phyloP scores from a whole-genome alignment of 257 asterid genomes.

The Fraxinus pennsylvanica region DNA sequence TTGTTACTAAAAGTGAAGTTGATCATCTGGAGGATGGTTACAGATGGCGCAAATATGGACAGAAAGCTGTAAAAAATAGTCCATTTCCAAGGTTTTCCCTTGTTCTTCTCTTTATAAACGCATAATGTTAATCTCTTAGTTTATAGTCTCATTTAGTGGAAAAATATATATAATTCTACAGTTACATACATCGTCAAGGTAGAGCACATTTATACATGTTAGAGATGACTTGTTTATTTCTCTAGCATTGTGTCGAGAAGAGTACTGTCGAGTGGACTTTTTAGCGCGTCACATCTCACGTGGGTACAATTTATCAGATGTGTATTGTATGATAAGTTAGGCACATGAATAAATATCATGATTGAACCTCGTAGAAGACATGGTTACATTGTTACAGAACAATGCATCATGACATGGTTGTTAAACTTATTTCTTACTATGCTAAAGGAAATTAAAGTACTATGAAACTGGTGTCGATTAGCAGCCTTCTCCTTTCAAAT shows the following conservation, averaged over 20 bases:
- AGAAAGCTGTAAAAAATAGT: constrained; percentile 81
- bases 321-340: too few relatives aligned
- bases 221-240: too few relatives aligned
- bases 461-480: too few relatives aligned
- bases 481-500: too few relatives aligned
- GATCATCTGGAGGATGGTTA: constrained; percentile 94
- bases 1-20: constrained; percentile 82
- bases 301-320: too few relatives aligned
- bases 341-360: not conserved
- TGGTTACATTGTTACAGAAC: too few relatives aligned
- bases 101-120: not conserved
- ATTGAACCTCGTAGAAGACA: not conserved
- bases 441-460: not conserved
- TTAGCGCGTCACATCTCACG: too few relatives aligned
- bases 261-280: too few relatives aligned
- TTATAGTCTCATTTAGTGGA: not conserved
- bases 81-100: constrained; percentile 64
- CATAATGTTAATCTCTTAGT: not conserved
- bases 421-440: too few relatives aligned
- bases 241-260: too few relatives aligned
- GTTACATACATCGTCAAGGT: not conserved
- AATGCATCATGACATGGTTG: not conserved
- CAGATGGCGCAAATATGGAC: constrained; percentile 93
- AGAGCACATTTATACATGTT: too few relatives aligned
- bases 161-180: not conserved